phyloP scores from a whole-genome alignment of 2,329 filamentous ascomycete genomes.

The Xylariaceae sp. region DNA sequence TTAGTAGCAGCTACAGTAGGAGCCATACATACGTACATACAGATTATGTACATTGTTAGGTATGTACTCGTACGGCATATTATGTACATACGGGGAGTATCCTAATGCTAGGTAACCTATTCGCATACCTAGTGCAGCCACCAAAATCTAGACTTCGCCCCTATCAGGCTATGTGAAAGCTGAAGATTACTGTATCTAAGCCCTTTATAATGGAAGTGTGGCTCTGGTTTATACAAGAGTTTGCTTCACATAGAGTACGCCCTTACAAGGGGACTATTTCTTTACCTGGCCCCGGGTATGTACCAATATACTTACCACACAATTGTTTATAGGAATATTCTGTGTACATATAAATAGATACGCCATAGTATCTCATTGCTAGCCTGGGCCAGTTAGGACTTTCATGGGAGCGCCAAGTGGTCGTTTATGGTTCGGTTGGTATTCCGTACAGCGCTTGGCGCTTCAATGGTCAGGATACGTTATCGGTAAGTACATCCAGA shows the following conservation, averaged over 20 bases:
- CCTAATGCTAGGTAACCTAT: not conserved
- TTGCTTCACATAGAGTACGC: constrained; percentile 10
- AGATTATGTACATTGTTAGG: too few species aligned
- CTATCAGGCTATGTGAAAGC: constrained; percentile 2
- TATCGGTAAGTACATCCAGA: not conserved
- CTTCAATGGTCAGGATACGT: not conserved
- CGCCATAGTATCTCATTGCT: not conserved
- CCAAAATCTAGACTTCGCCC: constrained; percentile 9
- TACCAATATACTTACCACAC: too few species aligned
- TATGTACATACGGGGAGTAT: not conserved
- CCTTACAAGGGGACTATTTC: too few species aligned
- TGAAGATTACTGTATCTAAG: constrained; percentile 21
- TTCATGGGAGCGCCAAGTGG: not conserved
- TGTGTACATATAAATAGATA: not conserved
- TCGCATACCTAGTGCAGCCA: constrained; percentile 1
- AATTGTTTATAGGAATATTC: too few species aligned
- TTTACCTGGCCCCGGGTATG: not conserved
- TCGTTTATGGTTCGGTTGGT: not conserved
- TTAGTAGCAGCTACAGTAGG: not conserved
- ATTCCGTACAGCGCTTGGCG: not conserved
- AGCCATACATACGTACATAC: too few species aligned
- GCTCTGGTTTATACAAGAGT: too few species aligned
- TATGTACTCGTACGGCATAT: too few species aligned
- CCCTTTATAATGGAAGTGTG: not conserved
- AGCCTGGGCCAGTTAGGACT: not conserved